Percentiles rank a stretch among this genome's conserved stretches.
These are phyloP conservation scores for Fusarium palustre DNA, from an alignment of 2,329 filamentous ascomycete species.

Conservation along the genomic window DNA sequence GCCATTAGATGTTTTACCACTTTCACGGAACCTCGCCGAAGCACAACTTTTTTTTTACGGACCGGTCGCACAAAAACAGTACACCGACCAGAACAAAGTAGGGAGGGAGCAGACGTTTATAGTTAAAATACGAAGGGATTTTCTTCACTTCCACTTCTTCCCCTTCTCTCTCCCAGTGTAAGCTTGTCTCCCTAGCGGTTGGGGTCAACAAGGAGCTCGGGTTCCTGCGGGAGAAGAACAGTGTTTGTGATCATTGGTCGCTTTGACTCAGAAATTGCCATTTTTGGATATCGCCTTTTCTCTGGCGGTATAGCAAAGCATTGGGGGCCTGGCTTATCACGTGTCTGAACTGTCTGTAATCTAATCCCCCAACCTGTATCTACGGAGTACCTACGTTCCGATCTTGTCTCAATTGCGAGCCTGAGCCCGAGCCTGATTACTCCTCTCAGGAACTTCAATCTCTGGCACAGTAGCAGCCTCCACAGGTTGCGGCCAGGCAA, in stretches of 20 bases:
- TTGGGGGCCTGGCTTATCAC: slow-evolving; percentile 40
- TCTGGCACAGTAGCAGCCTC: slow-evolving; percentile 46
- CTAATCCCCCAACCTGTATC: slow-evolving; percentile 30
- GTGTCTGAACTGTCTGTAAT: slow-evolving; percentile 36
- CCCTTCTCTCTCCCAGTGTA: not conserved
- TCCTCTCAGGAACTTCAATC: slow-evolving; percentile 28
- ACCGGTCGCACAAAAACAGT: slow-evolving; percentile 28
- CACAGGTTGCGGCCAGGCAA: slow-evolving; percentile 51
- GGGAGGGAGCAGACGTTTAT: not conserved
- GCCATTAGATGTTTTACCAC: slow-evolving; percentile 5
- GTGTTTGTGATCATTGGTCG: slow-evolving; percentile 37
- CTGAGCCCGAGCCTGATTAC: slow-evolving; percentile 17
- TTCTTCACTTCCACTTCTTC: not conserved
- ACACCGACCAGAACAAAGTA: slow-evolving; percentile 17
- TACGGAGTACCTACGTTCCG: not conserved
- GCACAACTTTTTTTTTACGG: slow-evolving; percentile 8
- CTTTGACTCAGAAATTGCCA: slow-evolving; percentile 40
- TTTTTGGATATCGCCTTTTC: slow-evolving; percentile 41
- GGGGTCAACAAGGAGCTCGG: slow-evolving; percentile 40
- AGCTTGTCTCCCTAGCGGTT: slow-evolving; percentile 23
- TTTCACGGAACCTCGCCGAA: slow-evolving; percentile 33
- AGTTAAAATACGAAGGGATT: not conserved
- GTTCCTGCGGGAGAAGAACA: slow-evolving; percentile 37
- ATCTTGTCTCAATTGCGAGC: slow-evolving; percentile 5
- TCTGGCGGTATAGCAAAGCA: slow-evolving; percentile 34